These are phyloP conservation scores for Dactylis glomerata DNA, from an alignment of 176 grass and related monocot species.

Conservation along the genomic window DNA sequence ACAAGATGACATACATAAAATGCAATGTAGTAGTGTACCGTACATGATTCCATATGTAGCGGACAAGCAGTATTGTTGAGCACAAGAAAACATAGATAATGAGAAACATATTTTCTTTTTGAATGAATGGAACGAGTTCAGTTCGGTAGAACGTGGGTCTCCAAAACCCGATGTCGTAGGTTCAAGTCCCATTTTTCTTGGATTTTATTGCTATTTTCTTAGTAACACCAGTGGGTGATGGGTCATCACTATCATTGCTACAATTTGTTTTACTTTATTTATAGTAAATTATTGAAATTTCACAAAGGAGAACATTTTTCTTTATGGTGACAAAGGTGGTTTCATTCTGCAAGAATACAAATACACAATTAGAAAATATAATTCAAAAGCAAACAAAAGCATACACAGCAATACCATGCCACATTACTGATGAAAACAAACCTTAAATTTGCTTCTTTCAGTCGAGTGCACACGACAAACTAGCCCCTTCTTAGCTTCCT, in stretches of 20 bases:
- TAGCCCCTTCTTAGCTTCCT: conserved; percentile 68
- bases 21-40: not conserved
- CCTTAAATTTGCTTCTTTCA: conserved; percentile 99
- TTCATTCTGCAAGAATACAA: not conserved
- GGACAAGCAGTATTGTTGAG: not conserved
- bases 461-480: conserved; percentile 87
- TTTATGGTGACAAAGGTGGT: not conserved
- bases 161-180: no score
- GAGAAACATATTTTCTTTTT: no score
- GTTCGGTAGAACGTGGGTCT: no score
- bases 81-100: not conserved
- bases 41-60: not conserved
- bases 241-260: not conserved
- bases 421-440: conserved; percentile 18
- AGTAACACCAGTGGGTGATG: not conserved
- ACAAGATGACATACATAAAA: not conserved
- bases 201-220: no score
- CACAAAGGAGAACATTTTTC: not conserved
- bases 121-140: no score
- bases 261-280: not conserved
- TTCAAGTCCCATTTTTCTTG: no score
- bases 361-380: not conserved
- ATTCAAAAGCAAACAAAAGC: not conserved
- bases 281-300: not conserved
- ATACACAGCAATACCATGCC: not conserved